phyloP scores from a whole-genome alignment of 2,329 filamentous ascomycete species.

The Cadophora sp. region DNA sequence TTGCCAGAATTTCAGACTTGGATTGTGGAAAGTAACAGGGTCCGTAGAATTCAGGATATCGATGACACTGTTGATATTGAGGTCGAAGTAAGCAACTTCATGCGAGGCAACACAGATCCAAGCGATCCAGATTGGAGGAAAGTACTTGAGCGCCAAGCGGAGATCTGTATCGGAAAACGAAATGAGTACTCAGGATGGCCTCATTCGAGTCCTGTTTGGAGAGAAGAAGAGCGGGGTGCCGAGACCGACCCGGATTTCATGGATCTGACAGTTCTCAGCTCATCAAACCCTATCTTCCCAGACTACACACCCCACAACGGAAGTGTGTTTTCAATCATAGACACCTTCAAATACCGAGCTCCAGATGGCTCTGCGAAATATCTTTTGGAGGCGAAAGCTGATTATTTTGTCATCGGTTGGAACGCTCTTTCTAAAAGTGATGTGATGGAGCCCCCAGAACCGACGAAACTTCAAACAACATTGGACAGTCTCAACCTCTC shows the following conservation, averaged over 20 bases:
- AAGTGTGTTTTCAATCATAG: constrained; percentile 24
- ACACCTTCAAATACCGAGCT: constrained; percentile 17
- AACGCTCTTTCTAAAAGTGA: constrained; percentile 9
- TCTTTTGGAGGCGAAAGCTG: neutral
- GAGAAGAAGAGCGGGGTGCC: neutral
- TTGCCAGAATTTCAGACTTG: constrained; percentile 33
- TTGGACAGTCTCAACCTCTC: neutral
- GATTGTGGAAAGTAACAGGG: constrained; percentile 50
- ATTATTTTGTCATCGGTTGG: constrained; percentile 28
- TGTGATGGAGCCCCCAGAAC: neutral
- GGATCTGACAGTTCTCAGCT: constrained; percentile 12
- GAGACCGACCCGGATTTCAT: neutral
- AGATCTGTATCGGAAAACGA: constrained; percentile 49
- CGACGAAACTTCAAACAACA: neutral
- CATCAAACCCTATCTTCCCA: constrained; percentile 26
- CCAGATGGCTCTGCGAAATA: neutral
- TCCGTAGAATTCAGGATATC: constrained; percentile 44
- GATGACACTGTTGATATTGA: constrained; percentile 46
- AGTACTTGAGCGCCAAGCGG: constrained; percentile 48
- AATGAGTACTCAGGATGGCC: neutral
- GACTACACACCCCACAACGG: constrained; percentile 26
- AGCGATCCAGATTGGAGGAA: constrained; percentile 15
- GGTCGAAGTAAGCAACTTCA: constrained; percentile 49
- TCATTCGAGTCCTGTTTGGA: neutral
- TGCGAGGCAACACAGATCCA: constrained; percentile 33